These are phyloP conservation scores for Leccinum variicolor DNA, from an alignment of 768 basidiomycete species.

Conservation along the genomic window DNA sequence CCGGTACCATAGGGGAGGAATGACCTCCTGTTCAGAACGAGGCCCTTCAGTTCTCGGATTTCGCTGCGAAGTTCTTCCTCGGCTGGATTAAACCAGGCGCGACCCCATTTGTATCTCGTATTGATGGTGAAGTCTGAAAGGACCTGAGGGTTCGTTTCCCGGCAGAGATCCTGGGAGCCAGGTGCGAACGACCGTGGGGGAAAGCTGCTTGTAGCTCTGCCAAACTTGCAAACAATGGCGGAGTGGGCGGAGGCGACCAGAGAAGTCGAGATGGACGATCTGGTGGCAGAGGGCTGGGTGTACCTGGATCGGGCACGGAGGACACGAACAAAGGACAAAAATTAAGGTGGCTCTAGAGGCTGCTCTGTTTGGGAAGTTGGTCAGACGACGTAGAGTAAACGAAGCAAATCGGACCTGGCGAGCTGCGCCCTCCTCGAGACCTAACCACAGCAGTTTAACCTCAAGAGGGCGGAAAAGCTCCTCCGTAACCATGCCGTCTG, in stretches of 20 bases:
- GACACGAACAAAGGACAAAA: slow-evolving; percentile 49
- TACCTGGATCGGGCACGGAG: slow-evolving; percentile 13
- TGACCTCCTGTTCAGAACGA: slow-evolving; percentile 69
- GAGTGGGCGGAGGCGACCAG: slow-evolving; percentile 32
- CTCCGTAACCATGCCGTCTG: slow-evolving; percentile 47
- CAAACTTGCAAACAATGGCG: slow-evolving; percentile 28
- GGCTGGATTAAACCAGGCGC: slow-evolving; percentile 23
- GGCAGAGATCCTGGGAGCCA: slow-evolving; percentile 27
- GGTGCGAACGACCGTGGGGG: slow-evolving; percentile 11
- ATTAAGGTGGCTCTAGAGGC: slow-evolving; percentile 58
- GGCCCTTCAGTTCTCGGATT: slow-evolving; percentile 73
- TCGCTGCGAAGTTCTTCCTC: slow-evolving; percentile 71
- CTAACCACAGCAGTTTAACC: slow-evolving; percentile 55
- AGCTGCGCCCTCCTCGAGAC: slow-evolving; percentile 44
- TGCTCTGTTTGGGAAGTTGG: slow-evolving; percentile 30
- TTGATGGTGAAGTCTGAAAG: slow-evolving; percentile 61
- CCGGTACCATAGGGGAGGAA: slow-evolving; percentile 9
- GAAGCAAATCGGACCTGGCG: slow-evolving; percentile 47
- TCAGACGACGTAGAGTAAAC: neutral
- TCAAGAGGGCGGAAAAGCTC: slow-evolving; percentile 60
- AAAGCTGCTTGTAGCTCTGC: slow-evolving; percentile 19
- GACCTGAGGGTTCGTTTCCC: slow-evolving; percentile 58
- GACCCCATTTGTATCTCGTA: slow-evolving; percentile 17
- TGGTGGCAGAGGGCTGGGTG: slow-evolving; percentile 1
- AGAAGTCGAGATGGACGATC: slow-evolving; percentile 26